A percentile compares a stretch with the other conserved stretches of the same genome.
Conservation (phyloP, 2,329 filamentous ascomycete species). For the Stachybotrys chlorohalonatus region DNA sequence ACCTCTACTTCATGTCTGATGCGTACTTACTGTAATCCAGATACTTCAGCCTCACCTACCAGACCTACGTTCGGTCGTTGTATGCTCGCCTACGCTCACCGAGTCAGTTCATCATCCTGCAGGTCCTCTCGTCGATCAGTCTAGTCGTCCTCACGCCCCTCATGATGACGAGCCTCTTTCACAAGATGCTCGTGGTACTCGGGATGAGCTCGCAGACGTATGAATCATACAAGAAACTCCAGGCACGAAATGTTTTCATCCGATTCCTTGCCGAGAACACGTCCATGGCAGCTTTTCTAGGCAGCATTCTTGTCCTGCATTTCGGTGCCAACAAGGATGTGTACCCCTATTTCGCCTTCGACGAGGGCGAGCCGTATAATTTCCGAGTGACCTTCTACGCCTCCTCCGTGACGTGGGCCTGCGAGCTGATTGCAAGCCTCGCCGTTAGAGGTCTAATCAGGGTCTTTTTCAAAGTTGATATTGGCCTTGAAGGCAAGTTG, state of each 20-base stretch:
- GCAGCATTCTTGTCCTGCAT: constrained; percentile 56
- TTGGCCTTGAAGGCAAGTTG: constrained; percentile 54
- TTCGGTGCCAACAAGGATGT: constrained; percentile 59
- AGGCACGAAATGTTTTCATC: constrained; percentile 58
- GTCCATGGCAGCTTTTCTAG: constrained; percentile 59
- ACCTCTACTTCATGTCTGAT: neutral
- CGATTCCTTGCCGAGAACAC: constrained; percentile 59
- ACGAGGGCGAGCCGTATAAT: constrained; percentile 34
- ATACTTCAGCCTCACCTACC: constrained; percentile 61
- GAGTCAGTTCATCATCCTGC: constrained; percentile 55
- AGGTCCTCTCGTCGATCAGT: constrained; percentile 52
- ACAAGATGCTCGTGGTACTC: constrained; percentile 44
- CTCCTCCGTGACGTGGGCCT: constrained; percentile 56
- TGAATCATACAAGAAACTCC: constrained; percentile 55
- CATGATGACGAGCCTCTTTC: constrained; percentile 51
- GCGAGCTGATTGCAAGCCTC: constrained; percentile 54
- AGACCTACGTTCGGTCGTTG: constrained; percentile 60
- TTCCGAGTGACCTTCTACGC: constrained; percentile 56
- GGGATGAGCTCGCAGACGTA: constrained; percentile 52
- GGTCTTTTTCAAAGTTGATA: constrained; percentile 50
- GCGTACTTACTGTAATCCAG: constrained; percentile 19
- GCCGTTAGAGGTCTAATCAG: constrained; percentile 49
- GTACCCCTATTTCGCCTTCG: constrained; percentile 63
- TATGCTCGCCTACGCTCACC: constrained; percentile 60
- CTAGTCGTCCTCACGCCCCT: constrained; percentile 56